These are phyloP conservation scores for Pythium phragmitis DNA, from an alignment of 352 stramenopile species.

Conservation along the genomic window DNA sequence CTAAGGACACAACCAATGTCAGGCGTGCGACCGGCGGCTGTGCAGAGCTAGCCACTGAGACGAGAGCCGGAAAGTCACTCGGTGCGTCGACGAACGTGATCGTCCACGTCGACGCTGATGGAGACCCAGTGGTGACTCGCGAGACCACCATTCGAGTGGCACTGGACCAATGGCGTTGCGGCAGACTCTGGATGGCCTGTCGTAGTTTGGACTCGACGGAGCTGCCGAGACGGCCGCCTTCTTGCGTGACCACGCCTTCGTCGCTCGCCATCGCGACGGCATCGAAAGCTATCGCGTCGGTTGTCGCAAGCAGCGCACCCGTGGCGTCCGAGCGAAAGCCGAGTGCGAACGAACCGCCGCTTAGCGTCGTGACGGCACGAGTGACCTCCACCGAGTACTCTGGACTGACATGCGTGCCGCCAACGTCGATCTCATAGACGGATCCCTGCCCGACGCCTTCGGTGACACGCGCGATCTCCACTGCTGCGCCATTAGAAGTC, in stretches of 20 bases:
- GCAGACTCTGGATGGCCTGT: constrained; percentile 14
- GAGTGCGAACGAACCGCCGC: constrained; percentile 29
- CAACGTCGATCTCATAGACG: constrained; percentile 29
- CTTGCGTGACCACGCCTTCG: constrained; percentile 27
- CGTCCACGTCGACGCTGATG: constrained; percentile 18
- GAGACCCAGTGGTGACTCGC: background rate
- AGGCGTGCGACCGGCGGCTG: background rate
- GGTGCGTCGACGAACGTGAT: constrained; percentile 34
- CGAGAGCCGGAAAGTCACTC: constrained; percentile 30
- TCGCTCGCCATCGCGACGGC: constrained; percentile 35
- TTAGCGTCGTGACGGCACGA: constrained; percentile 6
- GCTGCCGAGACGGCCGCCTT: constrained; percentile 29
- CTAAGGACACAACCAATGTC: constrained; percentile 1
- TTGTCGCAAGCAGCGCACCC: constrained; percentile 16
- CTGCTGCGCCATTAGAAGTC: constrained; percentile 1
- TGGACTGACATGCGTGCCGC: constrained; percentile 23
- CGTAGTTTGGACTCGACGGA: constrained; percentile 34
- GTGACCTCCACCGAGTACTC: constrained; percentile 28
- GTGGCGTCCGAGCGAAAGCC: constrained; percentile 21
- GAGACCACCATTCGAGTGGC: constrained; percentile 5
- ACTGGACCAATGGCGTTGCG: background rate
- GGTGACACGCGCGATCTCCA: constrained; percentile 25
- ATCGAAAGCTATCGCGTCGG: constrained; percentile 28
- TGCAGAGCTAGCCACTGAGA: background rate
- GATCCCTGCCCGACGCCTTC: constrained; percentile 30